Evolutionary conservation across 495 filamentous ascomycete genomes (phyloP).

Genomic region (Penicillium waksmanii): DNA sequence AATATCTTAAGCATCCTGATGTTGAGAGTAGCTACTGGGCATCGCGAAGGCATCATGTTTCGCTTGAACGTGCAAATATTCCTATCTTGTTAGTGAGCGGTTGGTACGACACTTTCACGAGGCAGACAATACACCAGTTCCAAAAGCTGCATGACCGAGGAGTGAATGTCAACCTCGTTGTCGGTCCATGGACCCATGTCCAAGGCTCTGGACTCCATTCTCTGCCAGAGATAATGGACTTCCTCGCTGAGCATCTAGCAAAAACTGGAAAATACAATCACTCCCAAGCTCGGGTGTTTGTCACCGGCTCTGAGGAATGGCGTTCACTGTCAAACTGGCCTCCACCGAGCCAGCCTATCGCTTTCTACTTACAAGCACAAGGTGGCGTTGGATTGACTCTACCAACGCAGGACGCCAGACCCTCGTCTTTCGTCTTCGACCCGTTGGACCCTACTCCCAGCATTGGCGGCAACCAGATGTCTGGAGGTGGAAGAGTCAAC

Average conservation of each 20-base stretch:
- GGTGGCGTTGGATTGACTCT: conserved; percentile 11
- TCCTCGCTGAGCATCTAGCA: conserved; percentile 21
- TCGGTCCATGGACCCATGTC: conserved; percentile 27
- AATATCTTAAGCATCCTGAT: conserved; percentile 20
- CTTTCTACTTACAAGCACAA: conserved; percentile 25
- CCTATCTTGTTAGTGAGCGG: conserved; percentile 35
- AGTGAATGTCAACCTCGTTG: conserved; percentile 19
- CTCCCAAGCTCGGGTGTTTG: conserved; percentile 13
- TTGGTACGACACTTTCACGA: conserved; percentile 33
- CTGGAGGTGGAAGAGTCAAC: conserved; percentile 21
- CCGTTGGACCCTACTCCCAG: conserved; percentile 32
- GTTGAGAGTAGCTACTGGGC: conserved; percentile 29
- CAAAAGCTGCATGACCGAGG: conserved; percentile 13
- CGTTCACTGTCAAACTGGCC: conserved; percentile 23
- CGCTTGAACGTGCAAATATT: conserved; percentile 30
- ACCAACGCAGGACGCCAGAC: conserved; percentile 14
- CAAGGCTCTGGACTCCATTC: conserved; percentile 20
- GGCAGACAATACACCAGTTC: conserved; percentile 32
- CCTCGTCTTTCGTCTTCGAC: conserved; percentile 33
- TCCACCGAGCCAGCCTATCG: conserved; percentile 8
- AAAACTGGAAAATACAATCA: conserved; percentile 21
- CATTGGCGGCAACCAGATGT: conserved; percentile 25
- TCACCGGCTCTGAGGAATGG: conserved; percentile 26
- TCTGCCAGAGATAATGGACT: conserved; percentile 23
- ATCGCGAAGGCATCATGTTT: conserved; percentile 14